phyloP scores from a whole-genome alignment of 257 asterid genomes.

The Nicotiana attenuata region DNA sequence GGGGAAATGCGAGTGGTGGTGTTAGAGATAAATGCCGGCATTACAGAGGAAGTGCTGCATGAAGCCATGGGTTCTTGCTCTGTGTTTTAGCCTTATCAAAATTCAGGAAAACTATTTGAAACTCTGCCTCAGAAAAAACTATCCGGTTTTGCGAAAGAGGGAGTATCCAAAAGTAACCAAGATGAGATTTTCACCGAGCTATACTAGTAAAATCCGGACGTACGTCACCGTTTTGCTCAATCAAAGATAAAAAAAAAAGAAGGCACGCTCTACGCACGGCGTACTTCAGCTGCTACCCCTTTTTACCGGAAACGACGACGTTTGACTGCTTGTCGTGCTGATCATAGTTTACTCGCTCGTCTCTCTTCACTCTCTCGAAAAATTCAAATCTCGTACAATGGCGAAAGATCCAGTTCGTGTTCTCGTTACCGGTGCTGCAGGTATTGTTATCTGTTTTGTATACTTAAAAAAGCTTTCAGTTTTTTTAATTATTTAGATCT shows the following conservation, averaged over 20 bases:
- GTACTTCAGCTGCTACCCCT: too few relatives aligned
- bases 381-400: constrained; percentile 19
- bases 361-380: neutral
- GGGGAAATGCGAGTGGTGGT: neutral
- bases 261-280: too few relatives aligned
- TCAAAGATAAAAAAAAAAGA: too few relatives aligned
- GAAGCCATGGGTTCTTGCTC: constrained; percentile 7
- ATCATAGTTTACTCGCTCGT: neutral
- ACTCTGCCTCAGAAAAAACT: neutral
- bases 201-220: too few relatives aligned
- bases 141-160: neutral
- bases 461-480: neutral
- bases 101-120: neutral
- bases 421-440: constrained; percentile 92
- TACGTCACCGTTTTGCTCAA: too few relatives aligned
- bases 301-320: neutral
- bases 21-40: neutral
- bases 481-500: neutral
- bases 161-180: neutral
- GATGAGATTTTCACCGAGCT: too few relatives aligned
- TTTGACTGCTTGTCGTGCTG: neutral
- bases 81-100: neutral
- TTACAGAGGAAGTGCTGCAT: neutral
- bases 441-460: constrained; percentile 16
- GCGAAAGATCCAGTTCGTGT: constrained; percentile 78